Evolutionary conservation across 192 early-diverging fungal genomes (phyloP), one percentile per base, ranked within the genome.

Genomic region (Lobosporangium transversale): DNA sequence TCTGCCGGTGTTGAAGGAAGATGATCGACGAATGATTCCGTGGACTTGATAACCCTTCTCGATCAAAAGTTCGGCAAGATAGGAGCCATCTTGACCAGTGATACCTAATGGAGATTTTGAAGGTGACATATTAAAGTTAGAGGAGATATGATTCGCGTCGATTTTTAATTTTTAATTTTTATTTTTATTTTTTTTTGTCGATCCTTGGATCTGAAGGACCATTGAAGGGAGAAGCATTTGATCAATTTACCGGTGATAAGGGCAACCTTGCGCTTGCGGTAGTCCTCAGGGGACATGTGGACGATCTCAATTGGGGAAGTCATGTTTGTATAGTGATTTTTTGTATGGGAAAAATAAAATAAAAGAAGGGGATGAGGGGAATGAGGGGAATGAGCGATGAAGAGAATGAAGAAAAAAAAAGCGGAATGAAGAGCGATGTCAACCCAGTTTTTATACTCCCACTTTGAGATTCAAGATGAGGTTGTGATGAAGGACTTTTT

Each of bases 1-100:
- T 71, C 91, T 82, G 26, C 90, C 90, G 36, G 91, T 93, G 74
- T 93, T 93, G 85, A 93, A 93, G n/a, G 91, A 93, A 23, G 91
- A 93, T 7, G 91, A 93, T 44, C 91, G 85, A 55, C 91, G 88
- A 50, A 93, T 91, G 68, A 93, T 90, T 47, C 91, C 91, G 57
- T 93, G 91, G 42, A 93, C 91, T 53, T 82, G 86, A 70, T 93
- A 93, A 71, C 89, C 91, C 83, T 91, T 93, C 33, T 65, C 66
- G 47, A 93, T 79, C 37, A 93, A 79, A 45, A 93, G 84, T 66
- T 93, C 91, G 6, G 89, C 83, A 17, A 93, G 81, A 70, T 93
- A 93, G 40, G 89, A 91, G 47, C 91, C 91, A 80, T 93, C 91
- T 74, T 93, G 91, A 59, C 91, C 91, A 58, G 91, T 93, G 75